Evolutionary conservation across 805 yeast species (phyloP).

Genomic region (Candida chauliodis): DNA sequence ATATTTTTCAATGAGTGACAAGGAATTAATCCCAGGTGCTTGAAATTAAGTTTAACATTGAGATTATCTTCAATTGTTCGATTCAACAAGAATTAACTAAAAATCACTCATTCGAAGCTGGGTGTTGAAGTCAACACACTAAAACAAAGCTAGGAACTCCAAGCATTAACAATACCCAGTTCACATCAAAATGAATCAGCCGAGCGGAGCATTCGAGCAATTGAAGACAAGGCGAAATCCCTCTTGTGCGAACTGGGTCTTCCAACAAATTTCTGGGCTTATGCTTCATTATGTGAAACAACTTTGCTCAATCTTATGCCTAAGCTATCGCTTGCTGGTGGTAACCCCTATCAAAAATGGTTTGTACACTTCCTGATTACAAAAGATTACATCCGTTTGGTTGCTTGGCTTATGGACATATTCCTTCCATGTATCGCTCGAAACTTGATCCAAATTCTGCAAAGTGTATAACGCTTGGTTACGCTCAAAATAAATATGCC

Average conservation of each 20-base stretch:
- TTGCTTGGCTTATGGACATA: neutral
- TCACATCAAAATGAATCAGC: conserved; percentile 3
- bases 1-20: no score
- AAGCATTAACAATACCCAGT: no score
- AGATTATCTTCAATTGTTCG: no score
- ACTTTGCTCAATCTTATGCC: neutral
- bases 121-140: no score
- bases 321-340: neutral
- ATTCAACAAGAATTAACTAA: no score
- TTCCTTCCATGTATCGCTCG: neutral
- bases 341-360: neutral
- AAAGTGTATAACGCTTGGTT: no score
- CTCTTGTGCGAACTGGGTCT: neutral
- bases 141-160: no score
- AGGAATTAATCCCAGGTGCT: no score
- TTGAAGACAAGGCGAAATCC: neutral
- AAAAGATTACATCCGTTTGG: neutral
- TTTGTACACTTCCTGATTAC: neutral
- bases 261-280: neutral
- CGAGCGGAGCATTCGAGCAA: conserved; percentile 1
- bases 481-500: no score
- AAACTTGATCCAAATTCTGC: neutral
- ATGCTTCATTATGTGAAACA: neutral
- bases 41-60: no score
- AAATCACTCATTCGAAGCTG: no score